Evolutionary conservation across 2,329 filamentous ascomycete genomes (phyloP).

Genomic region (Botrytis galanthina): DNA sequence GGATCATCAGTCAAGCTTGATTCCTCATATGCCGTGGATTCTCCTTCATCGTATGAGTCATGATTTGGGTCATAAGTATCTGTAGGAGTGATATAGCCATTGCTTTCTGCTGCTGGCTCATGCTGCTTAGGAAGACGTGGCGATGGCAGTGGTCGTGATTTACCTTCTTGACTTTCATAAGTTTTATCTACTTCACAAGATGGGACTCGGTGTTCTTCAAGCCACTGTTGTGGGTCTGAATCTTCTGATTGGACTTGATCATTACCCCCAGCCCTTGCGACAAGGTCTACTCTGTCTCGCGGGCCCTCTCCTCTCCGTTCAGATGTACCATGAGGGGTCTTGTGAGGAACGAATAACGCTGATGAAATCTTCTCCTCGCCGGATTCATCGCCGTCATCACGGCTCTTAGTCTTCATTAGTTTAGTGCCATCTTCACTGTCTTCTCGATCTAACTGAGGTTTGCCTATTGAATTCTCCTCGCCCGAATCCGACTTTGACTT

Average conservation of each 20-base stretch:
- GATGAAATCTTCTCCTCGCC: constrained; percentile 86
- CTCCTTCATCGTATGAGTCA: constrained; percentile 32
- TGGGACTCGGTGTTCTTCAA: constrained; percentile 38
- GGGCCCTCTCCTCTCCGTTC: constrained; percentile 35
- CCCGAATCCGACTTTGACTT: constrained; percentile 25
- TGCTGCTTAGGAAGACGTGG: constrained; percentile 26
- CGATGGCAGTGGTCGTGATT: constrained; percentile 23
- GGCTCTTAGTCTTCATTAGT: constrained; percentile 26
- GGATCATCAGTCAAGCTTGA: constrained; percentile 32
- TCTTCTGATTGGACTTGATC: constrained; percentile 30
- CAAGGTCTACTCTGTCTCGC: constrained; percentile 22
- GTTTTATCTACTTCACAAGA: constrained; percentile 41
- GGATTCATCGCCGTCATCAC: constrained; percentile 55
- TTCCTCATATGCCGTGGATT: constrained; percentile 31
- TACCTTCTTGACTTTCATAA: constrained; percentile 26
- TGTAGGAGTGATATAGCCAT: constrained; percentile 16
- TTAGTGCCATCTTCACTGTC: constrained; percentile 44
- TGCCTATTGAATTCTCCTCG: constrained; percentile 6
- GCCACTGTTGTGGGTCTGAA: constrained; percentile 36
- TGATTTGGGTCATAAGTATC: constrained; percentile 24
- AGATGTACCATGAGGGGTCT: constrained; percentile 48
- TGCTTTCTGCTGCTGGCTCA: constrained; percentile 22
- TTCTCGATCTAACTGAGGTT: constrained; percentile 13
- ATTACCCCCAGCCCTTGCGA: constrained; percentile 18
- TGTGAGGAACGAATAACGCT: constrained; percentile 77